Percentiles rank a stretch among this genome's conserved stretches.
phyloP scores from a whole-genome alignment of 352 stramenopile genomes.

The Phytopythium vexans region DNA sequence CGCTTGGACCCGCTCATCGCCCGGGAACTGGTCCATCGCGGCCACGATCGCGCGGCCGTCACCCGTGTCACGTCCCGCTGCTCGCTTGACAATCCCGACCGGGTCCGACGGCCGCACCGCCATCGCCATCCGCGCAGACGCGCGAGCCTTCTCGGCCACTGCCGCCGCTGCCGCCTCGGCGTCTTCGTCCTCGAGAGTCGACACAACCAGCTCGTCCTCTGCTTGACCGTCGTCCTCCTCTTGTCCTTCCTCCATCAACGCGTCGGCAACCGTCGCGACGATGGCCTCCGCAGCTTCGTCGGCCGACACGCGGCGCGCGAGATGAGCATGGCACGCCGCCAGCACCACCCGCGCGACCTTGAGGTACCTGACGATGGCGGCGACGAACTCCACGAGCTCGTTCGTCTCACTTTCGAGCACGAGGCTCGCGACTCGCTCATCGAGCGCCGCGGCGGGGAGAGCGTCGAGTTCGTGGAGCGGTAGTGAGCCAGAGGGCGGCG shows the following conservation, averaged over 20 bases:
- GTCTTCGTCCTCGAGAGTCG: conserved; percentile 5
- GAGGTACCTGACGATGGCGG: conserved; percentile 34
- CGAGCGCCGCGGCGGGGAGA: conserved; percentile 22
- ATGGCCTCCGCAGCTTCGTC: conserved; percentile 31
- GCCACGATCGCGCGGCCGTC: conserved; percentile 37
- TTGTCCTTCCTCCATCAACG: too few species aligned
- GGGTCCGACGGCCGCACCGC: conserved; percentile 21
- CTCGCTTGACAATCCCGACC: conserved; percentile 46
- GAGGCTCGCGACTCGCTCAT: conserved; percentile 25
- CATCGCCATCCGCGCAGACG: neutral
- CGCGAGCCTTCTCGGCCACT: too few species aligned
- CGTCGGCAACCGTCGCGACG: neutral
- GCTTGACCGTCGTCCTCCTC: conserved; percentile 1
- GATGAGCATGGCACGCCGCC: conserved; percentile 34
- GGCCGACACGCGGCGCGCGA: conserved; percentile 21
- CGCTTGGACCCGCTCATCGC: conserved; percentile 38
- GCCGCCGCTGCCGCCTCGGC: too few species aligned
- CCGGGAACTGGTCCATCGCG: conserved; percentile 45
- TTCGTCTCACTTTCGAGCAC: conserved; percentile 21
- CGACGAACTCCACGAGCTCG: conserved; percentile 25
- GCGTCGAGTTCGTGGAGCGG: conserved; percentile 43
- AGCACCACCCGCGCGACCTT: conserved; percentile 38
- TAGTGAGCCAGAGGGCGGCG: conserved; percentile 26
- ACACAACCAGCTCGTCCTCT: conserved; percentile 17
- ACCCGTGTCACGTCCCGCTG: conserved; percentile 37